Percentiles rank a stretch among this genome's conserved stretches.
These are phyloP conservation scores for Acaromyces ingoldii DNA, from an alignment of 1,284 basidiomycete species.

Conservation along the genomic window DNA sequence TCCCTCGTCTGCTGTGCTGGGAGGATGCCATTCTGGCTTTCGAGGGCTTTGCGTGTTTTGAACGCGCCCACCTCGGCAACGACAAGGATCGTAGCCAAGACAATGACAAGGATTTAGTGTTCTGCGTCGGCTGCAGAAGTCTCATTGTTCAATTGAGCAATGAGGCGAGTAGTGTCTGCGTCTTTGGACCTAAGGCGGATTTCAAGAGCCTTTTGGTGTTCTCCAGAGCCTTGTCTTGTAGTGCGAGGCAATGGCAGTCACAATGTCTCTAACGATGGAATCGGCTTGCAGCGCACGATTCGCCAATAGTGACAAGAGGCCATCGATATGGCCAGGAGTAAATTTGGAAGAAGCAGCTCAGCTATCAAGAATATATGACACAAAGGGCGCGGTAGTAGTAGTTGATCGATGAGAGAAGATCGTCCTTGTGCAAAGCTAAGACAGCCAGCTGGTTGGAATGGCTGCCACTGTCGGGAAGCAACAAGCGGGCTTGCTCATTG, in stretches of 20 bases:
- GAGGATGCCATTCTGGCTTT: constrained; percentile 54
- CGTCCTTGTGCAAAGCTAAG: constrained; percentile 73
- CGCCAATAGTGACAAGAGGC: constrained; percentile 22
- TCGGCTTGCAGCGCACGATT: constrained; percentile 30
- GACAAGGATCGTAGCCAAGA: constrained; percentile 66
- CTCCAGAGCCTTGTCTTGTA: constrained; percentile 36
- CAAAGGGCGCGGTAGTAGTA: constrained; percentile 90
- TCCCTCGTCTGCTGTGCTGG: constrained; percentile 46
- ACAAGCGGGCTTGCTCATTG: constrained; percentile 42
- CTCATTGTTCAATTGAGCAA: neutral
- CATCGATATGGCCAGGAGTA: constrained; percentile 9
- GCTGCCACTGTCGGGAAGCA: constrained; percentile 56
- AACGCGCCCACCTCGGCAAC: constrained; percentile 66
- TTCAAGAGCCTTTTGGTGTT: too few species aligned
- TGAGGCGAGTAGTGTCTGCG: neutral
- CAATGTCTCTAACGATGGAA: constrained; percentile 38
- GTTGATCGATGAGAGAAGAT: constrained; percentile 72
- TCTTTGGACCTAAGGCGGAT: constrained; percentile 9
- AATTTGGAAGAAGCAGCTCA: neutral
- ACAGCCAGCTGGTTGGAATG: constrained; percentile 94
- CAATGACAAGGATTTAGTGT: constrained; percentile 65
- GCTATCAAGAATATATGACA: constrained; percentile 55
- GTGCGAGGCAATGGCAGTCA: constrained; percentile 34
- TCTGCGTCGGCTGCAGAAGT: constrained; percentile 53
- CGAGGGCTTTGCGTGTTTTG: constrained; percentile 55